Conservation (phyloP, 306 rosid genomes). For the Rubus idaeus region DNA sequence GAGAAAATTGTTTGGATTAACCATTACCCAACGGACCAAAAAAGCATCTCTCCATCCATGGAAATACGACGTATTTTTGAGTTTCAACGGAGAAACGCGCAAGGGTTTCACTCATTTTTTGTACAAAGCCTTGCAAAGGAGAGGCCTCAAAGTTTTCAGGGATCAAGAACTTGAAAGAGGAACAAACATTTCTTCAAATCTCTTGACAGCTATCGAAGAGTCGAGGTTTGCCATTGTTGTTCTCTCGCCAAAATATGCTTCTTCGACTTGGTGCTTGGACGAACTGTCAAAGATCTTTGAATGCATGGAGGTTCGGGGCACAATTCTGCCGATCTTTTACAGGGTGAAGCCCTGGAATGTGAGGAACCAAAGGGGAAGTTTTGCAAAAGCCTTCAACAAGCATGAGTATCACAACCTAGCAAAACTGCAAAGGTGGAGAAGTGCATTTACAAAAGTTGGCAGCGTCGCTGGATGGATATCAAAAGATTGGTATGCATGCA, state of each 20-base stretch:
- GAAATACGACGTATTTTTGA: neutral
- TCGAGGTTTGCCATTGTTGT: neutral
- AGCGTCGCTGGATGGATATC: neutral
- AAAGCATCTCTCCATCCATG: neutral
- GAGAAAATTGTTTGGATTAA: neutral
- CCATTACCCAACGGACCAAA: neutral
- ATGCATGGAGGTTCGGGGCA: neutral
- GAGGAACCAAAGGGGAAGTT: no score
- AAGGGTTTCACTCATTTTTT: neutral
- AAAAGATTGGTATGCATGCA: neutral
- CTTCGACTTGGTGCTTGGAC: neutral
- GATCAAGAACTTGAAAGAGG: conserved; percentile 6
- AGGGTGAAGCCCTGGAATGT: neutral
- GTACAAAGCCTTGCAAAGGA: neutral
- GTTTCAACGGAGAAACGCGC: neutral
- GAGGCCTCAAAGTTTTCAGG: neutral
- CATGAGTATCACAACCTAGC: neutral
- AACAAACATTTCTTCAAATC: neutral
- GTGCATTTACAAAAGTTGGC: neutral
- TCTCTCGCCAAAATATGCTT: neutral
- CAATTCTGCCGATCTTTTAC: conserved; percentile 14
- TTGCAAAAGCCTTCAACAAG: no score
- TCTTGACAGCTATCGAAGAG: neutral
- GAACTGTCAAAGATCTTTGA: conserved; percentile 8
- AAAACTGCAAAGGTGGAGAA: conserved; percentile 2